Evolutionary conservation across 1,284 basidiomycete genomes (phyloP), one percentile per base, ranked within the genome.

Genomic region (Apiotrichum brassicae): DNA sequence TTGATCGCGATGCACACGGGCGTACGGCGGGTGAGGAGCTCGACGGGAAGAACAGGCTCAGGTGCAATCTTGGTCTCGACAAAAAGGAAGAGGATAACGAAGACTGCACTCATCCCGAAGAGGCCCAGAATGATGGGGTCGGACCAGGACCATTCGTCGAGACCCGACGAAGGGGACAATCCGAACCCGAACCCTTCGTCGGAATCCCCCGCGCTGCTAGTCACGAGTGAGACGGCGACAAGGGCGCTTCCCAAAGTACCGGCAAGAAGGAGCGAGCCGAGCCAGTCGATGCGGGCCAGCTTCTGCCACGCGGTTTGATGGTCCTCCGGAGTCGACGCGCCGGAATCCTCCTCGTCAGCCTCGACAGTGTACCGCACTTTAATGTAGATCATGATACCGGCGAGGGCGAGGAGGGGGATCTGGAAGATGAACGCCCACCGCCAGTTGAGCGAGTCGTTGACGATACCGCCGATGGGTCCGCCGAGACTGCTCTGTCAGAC

Each of bases 401-500:
- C 33, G 36, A 23, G 48, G 44, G 43, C 14, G 32, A 58, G 48
- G 25, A 54, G 47, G 54, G 66, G 72, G 53, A 82, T 80, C 78
- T 85, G 84, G 60, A 83, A 77, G 45, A 81, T 76, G 73, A 87
- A 73, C 2, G 70, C 68, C 16, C 41, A 25, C 48, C 66, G 54
- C 89, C 88, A 92, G 61, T 87, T 87, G 63, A 87, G 82, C 14
- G 63, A 77, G 68, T 92, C 89, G 39, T 90, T 90, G 4, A 92
- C 61, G 14, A 90, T 90, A 22, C 88, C 90, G 44, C 89, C 88
- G 16, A 89, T 72, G 25, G 84, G 86, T 37, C 86, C 82, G 40
- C 55, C 55, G 20, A 56, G 51, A 13, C 44, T 37, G 7, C n/a
- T n/a, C n/a, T n/a, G n/a, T n/a, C n/a, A n/a, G n/a, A n/a, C n/a